Evolutionary conservation across 2,329 filamentous ascomycete genomes (phyloP), one percentile per base, ranked within the genome.

Genomic region (Scytalidium sp.): DNA sequence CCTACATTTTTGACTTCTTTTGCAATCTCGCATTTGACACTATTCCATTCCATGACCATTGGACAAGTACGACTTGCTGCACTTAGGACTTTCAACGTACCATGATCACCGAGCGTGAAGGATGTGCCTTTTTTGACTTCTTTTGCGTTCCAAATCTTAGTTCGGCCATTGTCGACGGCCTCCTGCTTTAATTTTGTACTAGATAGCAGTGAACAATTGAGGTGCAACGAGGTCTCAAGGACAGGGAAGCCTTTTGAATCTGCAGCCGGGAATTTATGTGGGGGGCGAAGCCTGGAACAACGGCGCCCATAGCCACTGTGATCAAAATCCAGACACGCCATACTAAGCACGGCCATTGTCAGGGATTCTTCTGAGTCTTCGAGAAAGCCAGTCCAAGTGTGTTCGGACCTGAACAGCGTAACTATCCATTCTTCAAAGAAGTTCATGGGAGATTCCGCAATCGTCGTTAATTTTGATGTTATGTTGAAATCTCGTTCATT

Each of bases 241-340:
- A n/a, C n/a, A n/a, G n/a, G n/a, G n/a, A n/a, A n/a, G n/a, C n/a
- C n/a, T n/a, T n/a, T n/a, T n/a, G n/a, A n/a, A n/a, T n/a, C n/a
- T n/a, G n/a, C n/a, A n/a, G n/a, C n/a, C n/a, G n/a, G n/a, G n/a
- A n/a, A n/a, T n/a, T n/a, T n/a, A n/a, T n/a, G n/a, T n/a, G n/a
- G n/a, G n/a, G 3, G 19, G 13, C 15, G 19, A 23, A 19, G n/a
- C 3, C 29, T 17, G 22, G 32, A 36, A 23, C 45, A 50, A 29
- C 42, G 10, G 10, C 47, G 19, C 19, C 47, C 50, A 19, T 47
- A 53, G 9, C 46, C 46, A 42, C 27, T 21, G 19, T 27, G 22
- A 19, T 53, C 17, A 22, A 48, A 54, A 40, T 52, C 49, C 19
- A 56, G 53, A 45, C 54, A 56, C 3, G 27, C 36, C 15, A 32